phyloP scores from a whole-genome alignment of 257 asterid species.

The Solanum bulbocastanum region DNA sequence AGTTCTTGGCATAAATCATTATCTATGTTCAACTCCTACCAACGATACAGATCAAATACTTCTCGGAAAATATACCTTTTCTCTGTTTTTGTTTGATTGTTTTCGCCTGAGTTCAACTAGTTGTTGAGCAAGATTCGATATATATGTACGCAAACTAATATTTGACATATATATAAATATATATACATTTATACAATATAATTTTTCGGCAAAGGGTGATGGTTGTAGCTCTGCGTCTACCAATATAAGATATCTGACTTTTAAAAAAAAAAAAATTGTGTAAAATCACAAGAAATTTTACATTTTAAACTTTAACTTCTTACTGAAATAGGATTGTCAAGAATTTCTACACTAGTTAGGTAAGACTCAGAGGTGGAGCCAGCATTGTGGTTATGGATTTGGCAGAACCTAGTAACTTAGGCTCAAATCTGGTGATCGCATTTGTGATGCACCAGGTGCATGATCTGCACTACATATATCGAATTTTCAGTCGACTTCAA shows the following conservation, averaged over 20 bases:
- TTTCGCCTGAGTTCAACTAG: too few species aligned
- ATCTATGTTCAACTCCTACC: too few species aligned
- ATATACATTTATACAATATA: too few species aligned
- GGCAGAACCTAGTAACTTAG: neutral
- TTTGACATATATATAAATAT: too few species aligned
- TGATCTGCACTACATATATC: neutral
- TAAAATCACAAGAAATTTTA: neutral
- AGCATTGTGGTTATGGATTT: neutral
- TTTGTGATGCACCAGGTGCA: neutral
- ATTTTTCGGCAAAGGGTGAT: too few species aligned
- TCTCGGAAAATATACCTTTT: too few species aligned
- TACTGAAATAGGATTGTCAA: neutral
- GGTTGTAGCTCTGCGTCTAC: neutral
- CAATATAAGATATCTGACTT: neutral
- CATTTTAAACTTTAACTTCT: neutral
- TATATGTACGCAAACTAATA: too few species aligned
- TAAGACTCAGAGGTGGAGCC: neutral
- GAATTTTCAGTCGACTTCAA: neutral
- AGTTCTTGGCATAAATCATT: too few species aligned
- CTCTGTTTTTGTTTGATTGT: too few species aligned
- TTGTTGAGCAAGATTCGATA: too few species aligned
- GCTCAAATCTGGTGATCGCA: neutral
- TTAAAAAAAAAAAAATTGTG: too few species aligned
- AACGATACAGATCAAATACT: too few species aligned
- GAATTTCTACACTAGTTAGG: neutral